Base-by-base conservation (phyloP, 495 filamentous ascomycete species). In the Penicillium pancosmium region DNA sequence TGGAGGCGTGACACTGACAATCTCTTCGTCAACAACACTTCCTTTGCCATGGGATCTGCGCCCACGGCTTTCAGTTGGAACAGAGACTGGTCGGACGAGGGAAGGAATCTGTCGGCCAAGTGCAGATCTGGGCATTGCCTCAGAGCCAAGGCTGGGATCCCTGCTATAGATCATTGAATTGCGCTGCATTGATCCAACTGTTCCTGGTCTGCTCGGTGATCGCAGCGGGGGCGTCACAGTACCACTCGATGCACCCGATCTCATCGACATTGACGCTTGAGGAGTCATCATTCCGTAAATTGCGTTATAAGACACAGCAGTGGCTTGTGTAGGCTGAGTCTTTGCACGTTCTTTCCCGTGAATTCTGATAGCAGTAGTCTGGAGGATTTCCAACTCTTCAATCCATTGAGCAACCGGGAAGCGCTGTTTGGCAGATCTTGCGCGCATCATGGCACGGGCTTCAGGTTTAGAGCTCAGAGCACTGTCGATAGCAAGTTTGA, bases 331-430 rank as follows among this genome's bases (percentile, higher is more conserved):
- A 4, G 64, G 61, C 49, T 76, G 74, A 8, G 73, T 46, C 36
- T 78, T 79, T 11, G 60, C 61, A 18, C 66, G 63, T 49, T 74
- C 72, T 54, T 78, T 79, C 43, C 70, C 71, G 50, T 79, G 77
- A n/a, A 79, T 68, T 15, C 56, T 79, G 77, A 83, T 79, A 2
- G 81, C 78, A 8, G 81, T 84, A 16, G 78, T 76, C 64, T 88
- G 84, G 12, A 88, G 73, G 31, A 82, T 82, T 40, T 86, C 86
- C 36, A 88, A 61, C 63, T 85, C 81, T 62, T 86, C 81, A 36
- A 87, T 70, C 86, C 86, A 88, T 56, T 88, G 85, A 2, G 82
- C 84, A 21, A 88, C 88, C 8, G 89, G 89, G 73, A 91, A 92
- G 8, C 89, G 82, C 62, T 92, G 89, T 63, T 86, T 86, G 3